Evolutionary conservation across 805 yeast genomes (phyloP), one percentile per base, ranked within the genome.

Genomic region (Hanseniaspora nectarophila): DNA sequence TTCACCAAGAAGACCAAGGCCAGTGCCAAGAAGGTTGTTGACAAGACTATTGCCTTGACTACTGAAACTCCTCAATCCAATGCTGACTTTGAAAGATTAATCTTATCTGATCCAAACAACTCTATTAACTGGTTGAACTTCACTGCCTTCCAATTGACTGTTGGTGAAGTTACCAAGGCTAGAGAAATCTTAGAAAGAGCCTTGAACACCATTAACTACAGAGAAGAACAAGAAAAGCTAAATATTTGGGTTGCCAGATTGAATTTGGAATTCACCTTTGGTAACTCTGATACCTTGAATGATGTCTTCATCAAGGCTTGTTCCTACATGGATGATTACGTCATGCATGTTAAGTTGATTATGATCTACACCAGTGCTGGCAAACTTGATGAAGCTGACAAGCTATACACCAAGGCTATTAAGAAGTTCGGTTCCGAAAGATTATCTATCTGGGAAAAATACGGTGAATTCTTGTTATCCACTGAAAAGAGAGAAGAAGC

Each of bases 51-150:
- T 50, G 92, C 85, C 47, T 74, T 92, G 55, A 79, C 79, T 60
- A 76, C 90, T 13, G 76, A 88, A 60, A 85, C 89, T 15, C 98
- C 98, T 35, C 94, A 90, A 67, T 87, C 97, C 54, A 84, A 80
- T 40, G 70, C 80, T 44, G 99, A 92, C 66, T 92, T 88, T 61
- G 99, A 92, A 69, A 80, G 98, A 62, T 70, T 92, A 58, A 74
- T 92, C 52, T 76, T 92, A 55, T 94, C 97, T 64, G 84, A 84
- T 63, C 97, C 98, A 45, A 83, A 86, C 70, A 86, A 95, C 2
- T 90, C 98, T 1, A 77, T 89, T 33, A 68, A 87, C 54, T 92
- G 98, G 98, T 90, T 92, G 85, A 86, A 89, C 69, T 92, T 85
- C 69, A 92, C 92, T 96, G 89, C 97, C 4, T 92, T 90, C 82